Evolutionary conservation across 495 filamentous ascomycete species (phyloP), one percentile per base, ranked within the genome.

Genomic region (Glonium stellatum): DNA sequence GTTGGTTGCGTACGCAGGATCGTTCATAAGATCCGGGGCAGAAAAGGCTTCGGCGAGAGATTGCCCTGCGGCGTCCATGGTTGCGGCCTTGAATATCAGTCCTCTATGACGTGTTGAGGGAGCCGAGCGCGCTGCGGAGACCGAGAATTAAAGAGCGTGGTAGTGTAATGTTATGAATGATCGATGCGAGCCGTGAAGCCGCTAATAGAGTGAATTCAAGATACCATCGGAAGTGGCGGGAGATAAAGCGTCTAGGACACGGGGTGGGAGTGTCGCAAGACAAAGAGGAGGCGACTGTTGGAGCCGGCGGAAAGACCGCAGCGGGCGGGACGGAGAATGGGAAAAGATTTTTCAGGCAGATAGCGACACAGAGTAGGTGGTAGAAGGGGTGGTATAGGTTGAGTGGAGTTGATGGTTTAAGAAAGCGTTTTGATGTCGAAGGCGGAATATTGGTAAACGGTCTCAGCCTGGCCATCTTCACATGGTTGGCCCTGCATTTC

Each of bases 21-120:
- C 84, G 73, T 87, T 87, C 84, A 86, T 87, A 57, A 86, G 57
- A 65, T 87, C 85, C 31, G 81, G 79, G 8, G 48, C 62, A 13
- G 52, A 18, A 11, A 37, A 36, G 35, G 52, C 2, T 12, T n/a
- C 55, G 36, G 25, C 12, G 52, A 8, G 21, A 6, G 27, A 31
- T 22, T 34, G 15, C 11, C 52, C 34, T 39, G 52, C n/a, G 13
- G 3, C 22, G 25, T 51, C 21, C 25, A 34, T 51, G 48, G 13
- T 44, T 44, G 12, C 39, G 39, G 39, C 18, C 27, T 31, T 31
- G 27, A 31, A 31, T 31, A 31, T 31, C 27, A 31, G 44, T 48
- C 44, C 44, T 48, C 44, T 22, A 48, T 53, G 50, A 27, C 50
- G 50, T 19, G 50, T 18, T 48, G 18, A 15, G 44, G 13, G 44